These are phyloP conservation scores for Triticum timopheevii DNA, from an alignment of 176 grass and related monocot genomes.

Conservation along the genomic window DNA sequence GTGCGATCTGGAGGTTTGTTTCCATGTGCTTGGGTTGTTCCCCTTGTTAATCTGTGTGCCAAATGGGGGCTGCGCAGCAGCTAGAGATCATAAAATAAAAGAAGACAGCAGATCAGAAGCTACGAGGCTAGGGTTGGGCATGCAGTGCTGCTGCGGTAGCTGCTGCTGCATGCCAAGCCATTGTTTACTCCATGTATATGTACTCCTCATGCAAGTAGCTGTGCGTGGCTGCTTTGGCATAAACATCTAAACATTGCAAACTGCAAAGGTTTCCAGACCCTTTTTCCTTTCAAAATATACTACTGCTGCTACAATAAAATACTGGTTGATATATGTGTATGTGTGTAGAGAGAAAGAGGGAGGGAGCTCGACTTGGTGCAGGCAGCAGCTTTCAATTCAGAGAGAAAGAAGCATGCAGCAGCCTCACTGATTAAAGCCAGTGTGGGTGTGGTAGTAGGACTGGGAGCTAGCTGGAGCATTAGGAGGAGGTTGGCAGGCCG, in stretches of 20 bases:
- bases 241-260: slow-evolving; percentile 50
- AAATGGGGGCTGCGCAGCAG: slow-evolving; percentile 47
- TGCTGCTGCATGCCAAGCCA: background rate
- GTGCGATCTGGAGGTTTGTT: slow-evolving; percentile 45
- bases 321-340: background rate
- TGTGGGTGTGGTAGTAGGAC: slow-evolving; percentile 44
- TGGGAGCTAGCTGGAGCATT: slow-evolving; percentile 39
- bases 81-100: slow-evolving; percentile 42
- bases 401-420: background rate
- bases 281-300: slow-evolving; percentile 13
- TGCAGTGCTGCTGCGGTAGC: slow-evolving; percentile 14
- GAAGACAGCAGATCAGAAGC: slow-evolving; percentile 46
- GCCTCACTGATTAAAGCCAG: slow-evolving; percentile 59
- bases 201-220: background rate
- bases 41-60: slow-evolving; percentile 62
- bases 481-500: slow-evolving; percentile 13
- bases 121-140: slow-evolving; percentile 43
- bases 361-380: slow-evolving; percentile 22
- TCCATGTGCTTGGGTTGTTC: slow-evolving; percentile 45
- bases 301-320: background rate
- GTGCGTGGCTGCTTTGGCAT: slow-evolving; percentile 44
- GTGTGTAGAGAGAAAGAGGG: background rate
- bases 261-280: slow-evolving; percentile 25
- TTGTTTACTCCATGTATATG: slow-evolving; percentile 27
- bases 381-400: slow-evolving; percentile 16